Conservation (phyloP, 208 protist genomes). For the Wallacemonas sp. region DNA sequence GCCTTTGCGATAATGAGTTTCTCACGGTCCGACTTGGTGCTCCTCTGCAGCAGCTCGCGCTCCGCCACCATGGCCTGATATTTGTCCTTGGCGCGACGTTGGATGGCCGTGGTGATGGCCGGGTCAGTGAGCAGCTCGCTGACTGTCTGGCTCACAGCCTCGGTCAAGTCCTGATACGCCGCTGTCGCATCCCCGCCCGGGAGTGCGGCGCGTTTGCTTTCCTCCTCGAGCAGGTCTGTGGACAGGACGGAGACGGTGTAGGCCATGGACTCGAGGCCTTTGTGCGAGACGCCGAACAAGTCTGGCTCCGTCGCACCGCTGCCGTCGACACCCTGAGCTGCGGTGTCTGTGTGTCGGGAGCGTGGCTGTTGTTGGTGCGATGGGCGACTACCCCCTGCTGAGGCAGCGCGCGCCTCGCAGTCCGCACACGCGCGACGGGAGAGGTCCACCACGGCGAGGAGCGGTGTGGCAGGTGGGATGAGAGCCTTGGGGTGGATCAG, state of each 20-base stretch:
- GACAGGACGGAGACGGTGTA: conserved; percentile 52
- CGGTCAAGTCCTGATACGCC: conserved; percentile 46
- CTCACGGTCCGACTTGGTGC: conserved; percentile 48
- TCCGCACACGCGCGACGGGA: background rate
- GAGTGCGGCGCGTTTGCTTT: conserved; percentile 4
- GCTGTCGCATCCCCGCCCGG: conserved; percentile 15
- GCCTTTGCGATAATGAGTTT: conserved; percentile 64
- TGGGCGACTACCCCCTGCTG: no score
- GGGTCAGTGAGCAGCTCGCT: conserved; percentile 67
- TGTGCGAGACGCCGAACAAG: conserved; percentile 41
- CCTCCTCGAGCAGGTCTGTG: conserved; percentile 46
- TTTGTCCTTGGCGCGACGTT: conserved; percentile 63
- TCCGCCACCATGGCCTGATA: conserved; percentile 30
- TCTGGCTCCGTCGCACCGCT: background rate
- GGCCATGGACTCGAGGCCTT: conserved; percentile 42
- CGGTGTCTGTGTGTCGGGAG: background rate
- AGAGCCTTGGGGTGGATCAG: conserved; percentile 14
- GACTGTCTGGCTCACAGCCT: conserved; percentile 51
- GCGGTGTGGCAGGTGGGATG: conserved; percentile 15
- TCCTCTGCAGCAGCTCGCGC: conserved; percentile 15
- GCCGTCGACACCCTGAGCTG: background rate
- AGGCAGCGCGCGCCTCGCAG: no score
- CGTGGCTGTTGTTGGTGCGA: no score
- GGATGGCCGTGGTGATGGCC: conserved; percentile 56
- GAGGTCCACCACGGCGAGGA: conserved; percentile 1